These are phyloP conservation scores for Eutypella sp. DNA, from an alignment of 2,329 filamentous ascomycete species.

Conservation along the genomic window DNA sequence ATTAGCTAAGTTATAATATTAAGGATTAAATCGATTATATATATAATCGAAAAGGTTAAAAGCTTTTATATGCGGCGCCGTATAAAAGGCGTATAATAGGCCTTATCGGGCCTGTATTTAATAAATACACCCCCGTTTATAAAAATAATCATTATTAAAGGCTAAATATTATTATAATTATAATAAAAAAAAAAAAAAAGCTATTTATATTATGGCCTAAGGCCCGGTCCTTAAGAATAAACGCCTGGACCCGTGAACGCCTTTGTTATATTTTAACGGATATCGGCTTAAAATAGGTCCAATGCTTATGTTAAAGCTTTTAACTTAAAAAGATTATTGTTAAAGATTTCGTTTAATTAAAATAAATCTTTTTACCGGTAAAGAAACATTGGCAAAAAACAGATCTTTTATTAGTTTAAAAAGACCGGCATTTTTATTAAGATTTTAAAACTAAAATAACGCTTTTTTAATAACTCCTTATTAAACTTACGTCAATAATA, in stretches of 20 bases:
- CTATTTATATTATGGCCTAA: not conserved
- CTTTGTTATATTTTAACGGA: not conserved
- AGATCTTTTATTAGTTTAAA: not conserved
- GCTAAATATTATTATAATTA: not conserved
- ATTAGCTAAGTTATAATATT: not conserved
- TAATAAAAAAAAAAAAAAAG: not conserved
- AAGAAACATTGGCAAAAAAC: not conserved
- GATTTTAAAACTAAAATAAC: not conserved
- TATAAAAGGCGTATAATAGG: too few species aligned
- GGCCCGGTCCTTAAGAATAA: too few species aligned
- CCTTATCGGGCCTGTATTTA: too few species aligned
- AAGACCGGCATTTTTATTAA: not conserved
- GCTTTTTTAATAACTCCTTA: not conserved
- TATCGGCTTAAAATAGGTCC: not conserved
- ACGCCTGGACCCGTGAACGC: too few species aligned
- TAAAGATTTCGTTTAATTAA: not conserved
- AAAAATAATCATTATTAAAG: too few species aligned
- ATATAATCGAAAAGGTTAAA: too few species aligned
- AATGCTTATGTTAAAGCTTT: too few species aligned
- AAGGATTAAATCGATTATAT: too few species aligned
- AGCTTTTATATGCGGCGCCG: too few species aligned
- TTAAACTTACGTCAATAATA: not conserved
- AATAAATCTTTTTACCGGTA: not conserved
- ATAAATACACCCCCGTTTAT: too few species aligned
- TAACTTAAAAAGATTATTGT: not conserved